A percentile compares a stretch with the other conserved stretches of the same genome.
Conservation (phyloP, 2,329 filamentous ascomycete species). For the Ascochyta pisi region DNA sequence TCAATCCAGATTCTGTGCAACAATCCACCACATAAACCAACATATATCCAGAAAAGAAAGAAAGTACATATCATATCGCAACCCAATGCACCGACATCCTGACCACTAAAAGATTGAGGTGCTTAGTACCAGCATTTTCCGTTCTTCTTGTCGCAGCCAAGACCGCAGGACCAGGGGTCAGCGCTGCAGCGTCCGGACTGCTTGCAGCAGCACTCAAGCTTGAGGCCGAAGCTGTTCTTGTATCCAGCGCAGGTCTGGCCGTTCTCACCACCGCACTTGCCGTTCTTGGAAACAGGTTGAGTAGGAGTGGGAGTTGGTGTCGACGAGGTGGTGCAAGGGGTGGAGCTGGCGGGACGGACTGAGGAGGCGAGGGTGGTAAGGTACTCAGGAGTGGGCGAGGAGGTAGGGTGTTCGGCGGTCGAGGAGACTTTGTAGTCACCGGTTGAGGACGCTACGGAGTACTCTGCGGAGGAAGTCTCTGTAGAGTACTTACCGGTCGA, state of each 20-base stretch:
- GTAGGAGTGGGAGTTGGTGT: slow-evolving; percentile 23
- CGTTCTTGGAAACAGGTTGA: slow-evolving; percentile 29
- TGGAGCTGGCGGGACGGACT: slow-evolving; percentile 18
- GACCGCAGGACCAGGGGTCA: slow-evolving; percentile 30
- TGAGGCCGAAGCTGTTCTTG: slow-evolving; percentile 24
- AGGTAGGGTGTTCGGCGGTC: slow-evolving; percentile 2
- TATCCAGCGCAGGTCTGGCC: slow-evolving; percentile 38
- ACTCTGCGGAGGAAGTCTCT: background rate
- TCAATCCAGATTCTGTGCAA: slow-evolving; percentile 1
- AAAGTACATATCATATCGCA: background rate
- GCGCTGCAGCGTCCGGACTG: slow-evolving; percentile 30
- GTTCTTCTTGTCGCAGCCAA: slow-evolving; percentile 39
- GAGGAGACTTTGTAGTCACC: background rate
- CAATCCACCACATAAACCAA: slow-evolving; percentile 8
- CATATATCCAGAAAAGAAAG: slow-evolving; percentile 1
- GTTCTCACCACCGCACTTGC: slow-evolving; percentile 34
- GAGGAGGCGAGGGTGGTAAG: slow-evolving; percentile 14
- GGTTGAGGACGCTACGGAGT: slow-evolving; percentile 5
- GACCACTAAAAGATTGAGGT: background rate
- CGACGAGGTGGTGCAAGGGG: slow-evolving; percentile 17
- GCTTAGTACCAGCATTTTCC: slow-evolving; percentile 36
- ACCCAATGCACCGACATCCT: background rate
- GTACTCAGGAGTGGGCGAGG: slow-evolving; percentile 3
- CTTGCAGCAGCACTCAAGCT: slow-evolving; percentile 37
- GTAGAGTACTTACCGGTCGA: background rate